A percentile compares a stretch with the other conserved stretches of the same genome.
Conservation (phyloP, 1,284 basidiomycete species). For the Macrocystidia cucumis region DNA sequence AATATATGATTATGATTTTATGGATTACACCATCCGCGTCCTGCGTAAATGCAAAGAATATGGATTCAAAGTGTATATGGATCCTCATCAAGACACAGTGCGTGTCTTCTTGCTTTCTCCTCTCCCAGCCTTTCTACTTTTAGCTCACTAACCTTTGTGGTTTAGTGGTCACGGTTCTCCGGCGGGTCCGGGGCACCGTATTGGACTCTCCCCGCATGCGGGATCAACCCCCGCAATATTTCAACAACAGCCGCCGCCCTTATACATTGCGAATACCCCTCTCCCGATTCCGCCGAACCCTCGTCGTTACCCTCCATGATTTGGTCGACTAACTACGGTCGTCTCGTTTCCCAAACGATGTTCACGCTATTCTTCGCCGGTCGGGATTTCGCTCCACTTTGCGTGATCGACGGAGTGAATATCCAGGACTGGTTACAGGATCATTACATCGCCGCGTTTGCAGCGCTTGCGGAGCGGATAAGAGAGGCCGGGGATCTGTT, state of each 20-base stretch:
- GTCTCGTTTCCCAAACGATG: slow-evolving; percentile 81
- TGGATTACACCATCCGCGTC: slow-evolving; percentile 87
- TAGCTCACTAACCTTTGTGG: slow-evolving; percentile 1
- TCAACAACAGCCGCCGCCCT: slow-evolving; percentile 83
- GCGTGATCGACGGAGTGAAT: slow-evolving; percentile 86
- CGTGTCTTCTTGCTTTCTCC: slow-evolving; percentile 25
- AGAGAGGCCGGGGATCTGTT: slow-evolving; percentile 64
- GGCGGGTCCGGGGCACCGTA: slow-evolving; percentile 95
- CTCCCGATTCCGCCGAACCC: slow-evolving; percentile 57
- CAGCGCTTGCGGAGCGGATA: slow-evolving; percentile 71
- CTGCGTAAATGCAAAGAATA: slow-evolving; percentile 88
- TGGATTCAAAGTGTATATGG: slow-evolving; percentile 93
- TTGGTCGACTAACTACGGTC: slow-evolving; percentile 95
- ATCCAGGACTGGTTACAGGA: slow-evolving; percentile 93
- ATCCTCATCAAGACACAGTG: slow-evolving; percentile 95
- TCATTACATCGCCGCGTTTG: slow-evolving; percentile 79
- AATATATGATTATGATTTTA: slow-evolving; percentile 86
- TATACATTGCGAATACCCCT: slow-evolving; percentile 85
- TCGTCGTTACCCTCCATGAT: slow-evolving; percentile 84
- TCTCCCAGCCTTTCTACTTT: slow-evolving; percentile 5
- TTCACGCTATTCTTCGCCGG: slow-evolving; percentile 97
- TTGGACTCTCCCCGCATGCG: slow-evolving; percentile 92
- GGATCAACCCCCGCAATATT: slow-evolving; percentile 82
- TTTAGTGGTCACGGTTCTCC: slow-evolving; percentile 93
- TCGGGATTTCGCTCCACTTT: slow-evolving; percentile 82